A percentile compares a stretch with the other conserved stretches of the same genome.
phyloP scores from a whole-genome alignment of 2,329 filamentous ascomycete species.

The Aspergillus sp. region DNA sequence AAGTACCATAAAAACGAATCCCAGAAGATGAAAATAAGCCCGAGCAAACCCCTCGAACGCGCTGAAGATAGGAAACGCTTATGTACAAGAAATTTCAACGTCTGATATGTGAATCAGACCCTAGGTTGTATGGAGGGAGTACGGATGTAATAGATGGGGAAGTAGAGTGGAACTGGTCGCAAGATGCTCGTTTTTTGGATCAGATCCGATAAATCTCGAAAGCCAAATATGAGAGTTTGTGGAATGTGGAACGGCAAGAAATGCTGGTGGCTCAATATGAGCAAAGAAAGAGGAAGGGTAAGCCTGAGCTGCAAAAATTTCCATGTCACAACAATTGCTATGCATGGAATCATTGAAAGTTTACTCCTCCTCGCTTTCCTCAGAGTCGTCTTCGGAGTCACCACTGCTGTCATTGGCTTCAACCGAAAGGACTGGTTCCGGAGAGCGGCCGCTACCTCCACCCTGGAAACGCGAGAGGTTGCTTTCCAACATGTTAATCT shows the following conservation, averaged over 20 bases:
- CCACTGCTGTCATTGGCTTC: slow-evolving; percentile 47
- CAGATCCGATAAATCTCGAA: neutral
- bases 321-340: neutral
- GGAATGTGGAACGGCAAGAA: neutral
- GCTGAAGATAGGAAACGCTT: slow-evolving; percentile 13
- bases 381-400: slow-evolving; percentile 48
- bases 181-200: neutral
- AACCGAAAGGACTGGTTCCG: slow-evolving; percentile 44
- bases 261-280: neutral
- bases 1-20: slow-evolving; percentile 8
- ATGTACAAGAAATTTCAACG: slow-evolving; percentile 23
- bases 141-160: neutral
- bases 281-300: slow-evolving; percentile 7
- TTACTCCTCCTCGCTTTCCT: slow-evolving; percentile 53
- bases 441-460: slow-evolving; percentile 41
- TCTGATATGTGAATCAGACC: slow-evolving; percentile 11
- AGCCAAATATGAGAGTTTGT: neutral
- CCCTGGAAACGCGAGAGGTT: slow-evolving; percentile 48
- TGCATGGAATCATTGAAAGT: neutral
- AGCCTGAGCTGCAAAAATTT: slow-evolving; percentile 5
- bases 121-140: slow-evolving; percentile 8
- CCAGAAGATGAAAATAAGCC: slow-evolving; percentile 5
- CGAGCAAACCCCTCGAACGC: neutral
- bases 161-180: neutral
- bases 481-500: slow-evolving; percentile 49